These are phyloP conservation scores for Nannizzia gypsea DNA, from an alignment of 2,329 filamentous ascomycete genomes.

Conservation along the genomic window DNA sequence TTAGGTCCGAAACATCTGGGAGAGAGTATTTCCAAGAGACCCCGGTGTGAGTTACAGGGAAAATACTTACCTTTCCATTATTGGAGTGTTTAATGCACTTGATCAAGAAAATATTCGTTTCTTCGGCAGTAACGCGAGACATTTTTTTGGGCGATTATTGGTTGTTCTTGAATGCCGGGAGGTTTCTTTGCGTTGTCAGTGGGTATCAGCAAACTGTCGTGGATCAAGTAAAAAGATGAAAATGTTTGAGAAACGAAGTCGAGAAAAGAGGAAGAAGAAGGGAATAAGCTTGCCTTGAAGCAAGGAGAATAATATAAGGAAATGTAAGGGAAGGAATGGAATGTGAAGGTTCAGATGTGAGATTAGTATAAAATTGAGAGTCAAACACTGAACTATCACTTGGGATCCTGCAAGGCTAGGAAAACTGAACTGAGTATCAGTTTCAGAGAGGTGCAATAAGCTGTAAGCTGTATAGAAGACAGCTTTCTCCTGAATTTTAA, in stretches of 20 bases:
- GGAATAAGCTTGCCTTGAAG: background rate
- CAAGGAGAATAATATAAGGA: background rate
- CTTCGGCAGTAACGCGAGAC: conserved; percentile 40
- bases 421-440: background rate
- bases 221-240: background rate
- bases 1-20: conserved; percentile 4
- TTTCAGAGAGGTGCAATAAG: too few relatives aligned
- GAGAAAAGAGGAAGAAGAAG: background rate
- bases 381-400: background rate
- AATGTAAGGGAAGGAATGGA: background rate
- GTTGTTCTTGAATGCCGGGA: background rate
- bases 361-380: background rate
- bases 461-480: too few relatives aligned
- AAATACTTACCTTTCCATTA: conserved; percentile 45
- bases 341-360: background rate
- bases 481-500: too few relatives aligned
- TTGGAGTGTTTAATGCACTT: conserved; percentile 51
- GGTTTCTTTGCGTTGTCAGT: background rate
- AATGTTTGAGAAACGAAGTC: background rate
- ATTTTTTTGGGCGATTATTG: conserved; percentile 25
- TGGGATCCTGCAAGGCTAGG: background rate
- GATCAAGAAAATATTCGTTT: conserved; percentile 55
- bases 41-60: background rate
- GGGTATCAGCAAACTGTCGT: background rate
- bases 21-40: background rate